Evolutionary conservation across 2,329 filamentous ascomycete genomes (phyloP).

Genomic region (Aspergillus intermedius): DNA sequence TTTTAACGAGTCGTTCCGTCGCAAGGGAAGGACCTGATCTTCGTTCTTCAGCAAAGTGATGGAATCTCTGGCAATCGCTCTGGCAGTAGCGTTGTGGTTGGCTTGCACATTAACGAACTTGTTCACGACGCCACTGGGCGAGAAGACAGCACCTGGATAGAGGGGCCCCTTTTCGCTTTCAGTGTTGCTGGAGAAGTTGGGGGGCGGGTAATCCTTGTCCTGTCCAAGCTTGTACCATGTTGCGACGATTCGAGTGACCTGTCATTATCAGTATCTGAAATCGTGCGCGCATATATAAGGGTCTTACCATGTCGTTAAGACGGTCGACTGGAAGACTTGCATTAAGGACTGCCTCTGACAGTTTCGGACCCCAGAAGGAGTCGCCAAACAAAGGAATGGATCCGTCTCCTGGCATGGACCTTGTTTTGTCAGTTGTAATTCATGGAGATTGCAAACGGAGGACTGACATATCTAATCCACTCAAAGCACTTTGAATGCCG

Average conservation of each 20-base stretch:
- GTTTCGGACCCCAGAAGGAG: constrained; percentile 51
- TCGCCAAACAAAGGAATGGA: constrained; percentile 46
- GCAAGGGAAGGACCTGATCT: constrained; percentile 48
- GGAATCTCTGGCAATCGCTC: constrained; percentile 49
- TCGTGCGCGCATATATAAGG: neutral
- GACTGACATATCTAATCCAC: constrained; percentile 57
- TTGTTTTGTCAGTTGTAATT: neutral
- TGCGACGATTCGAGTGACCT: constrained; percentile 52
- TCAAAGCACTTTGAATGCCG: constrained; percentile 53
- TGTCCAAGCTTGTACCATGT: constrained; percentile 53
- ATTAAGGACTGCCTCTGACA: constrained; percentile 51
- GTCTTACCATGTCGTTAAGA: constrained; percentile 45
- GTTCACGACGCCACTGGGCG: constrained; percentile 60
- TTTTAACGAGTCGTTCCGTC: constrained; percentile 31
- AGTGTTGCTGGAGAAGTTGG: constrained; percentile 57
- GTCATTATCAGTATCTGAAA: constrained; percentile 6
- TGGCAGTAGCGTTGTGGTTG: constrained; percentile 46
- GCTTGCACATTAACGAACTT: constrained; percentile 57
- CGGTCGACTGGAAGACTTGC: constrained; percentile 51
- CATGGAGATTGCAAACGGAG: neutral
- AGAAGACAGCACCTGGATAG: constrained; percentile 54
- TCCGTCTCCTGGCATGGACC: constrained; percentile 57
- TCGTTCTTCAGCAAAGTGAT: constrained; percentile 60
- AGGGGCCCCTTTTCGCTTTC: constrained; percentile 49
- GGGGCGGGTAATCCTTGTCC: constrained; percentile 50